Evolutionary conservation across 257 asterid species (phyloP).

Genomic region (Gynochthodes officinalis): DNA sequence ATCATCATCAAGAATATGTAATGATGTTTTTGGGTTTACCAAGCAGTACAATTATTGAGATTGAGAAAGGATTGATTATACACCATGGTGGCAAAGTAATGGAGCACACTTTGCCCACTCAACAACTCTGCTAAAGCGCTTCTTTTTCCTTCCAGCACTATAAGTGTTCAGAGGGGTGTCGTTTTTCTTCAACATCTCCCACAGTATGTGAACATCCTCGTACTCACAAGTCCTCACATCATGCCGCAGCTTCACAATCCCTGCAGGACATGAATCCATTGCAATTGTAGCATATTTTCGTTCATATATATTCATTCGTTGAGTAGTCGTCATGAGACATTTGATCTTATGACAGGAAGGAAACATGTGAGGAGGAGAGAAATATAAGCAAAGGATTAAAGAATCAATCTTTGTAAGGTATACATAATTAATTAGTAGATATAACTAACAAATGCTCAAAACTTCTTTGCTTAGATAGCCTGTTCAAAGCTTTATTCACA

Average conservation of each 20-base stretch:
- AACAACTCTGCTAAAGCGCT: neutral
- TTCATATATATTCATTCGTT: neutral
- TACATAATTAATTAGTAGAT: too few relatives aligned
- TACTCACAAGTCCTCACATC: constrained; percentile 35
- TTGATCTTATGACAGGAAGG: too few relatives aligned
- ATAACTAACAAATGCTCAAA: too few relatives aligned
- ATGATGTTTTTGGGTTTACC: neutral
- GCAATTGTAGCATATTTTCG: too few relatives aligned
- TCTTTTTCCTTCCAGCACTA: neutral
- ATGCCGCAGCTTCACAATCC: constrained; percentile 25
- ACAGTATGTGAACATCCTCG: constrained; percentile 35
- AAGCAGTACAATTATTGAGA: neutral
- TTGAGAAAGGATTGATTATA: neutral
- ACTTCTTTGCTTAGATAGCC: too few relatives aligned
- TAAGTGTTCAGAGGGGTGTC: constrained; percentile 15
- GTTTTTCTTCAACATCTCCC: constrained; percentile 34
- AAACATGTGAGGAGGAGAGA: too few relatives aligned
- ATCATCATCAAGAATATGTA: neutral
- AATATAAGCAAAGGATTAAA: too few relatives aligned
- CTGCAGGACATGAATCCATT: constrained; percentile 9
- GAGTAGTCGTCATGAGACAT: neutral
- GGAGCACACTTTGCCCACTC: constrained; percentile 26
- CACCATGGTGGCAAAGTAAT: constrained; percentile 22
- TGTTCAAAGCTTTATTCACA: too few relatives aligned
- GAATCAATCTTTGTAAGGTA: too few relatives aligned